Conservation (phyloP, 108 stramenopile genomes). For the Skeletonema menzelii region DNA sequence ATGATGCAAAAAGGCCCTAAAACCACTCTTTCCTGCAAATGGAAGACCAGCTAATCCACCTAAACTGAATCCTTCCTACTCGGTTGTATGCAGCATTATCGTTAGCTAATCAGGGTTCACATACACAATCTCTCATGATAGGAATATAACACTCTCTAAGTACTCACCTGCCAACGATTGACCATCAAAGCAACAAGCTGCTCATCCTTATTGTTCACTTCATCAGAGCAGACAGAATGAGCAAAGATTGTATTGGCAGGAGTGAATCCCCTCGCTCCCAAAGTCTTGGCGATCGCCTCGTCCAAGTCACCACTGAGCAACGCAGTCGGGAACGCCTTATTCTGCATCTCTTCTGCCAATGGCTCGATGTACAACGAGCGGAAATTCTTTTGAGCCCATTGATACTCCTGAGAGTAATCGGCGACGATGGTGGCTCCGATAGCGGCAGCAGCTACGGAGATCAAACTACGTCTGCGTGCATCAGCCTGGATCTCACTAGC, state of each 20-base stretch:
- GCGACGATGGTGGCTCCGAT: slow-evolving; percentile 8
- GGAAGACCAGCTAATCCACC: slow-evolving; percentile 22
- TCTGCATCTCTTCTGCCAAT: slow-evolving; percentile 3
- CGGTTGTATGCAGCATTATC: too few species aligned
- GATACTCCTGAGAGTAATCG: slow-evolving; percentile 10
- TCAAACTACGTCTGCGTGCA: neutral
- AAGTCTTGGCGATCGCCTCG: slow-evolving; percentile 12
- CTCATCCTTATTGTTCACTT: slow-evolving; percentile 7
- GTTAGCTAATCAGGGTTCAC: too few species aligned
- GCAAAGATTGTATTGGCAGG: slow-evolving; percentile 5
- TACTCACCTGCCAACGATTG: slow-evolving; percentile 13
- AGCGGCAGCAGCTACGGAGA: slow-evolving; percentile 8
- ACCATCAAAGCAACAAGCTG: neutral
- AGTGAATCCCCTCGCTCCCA: slow-evolving; percentile 3
- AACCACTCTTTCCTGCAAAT: slow-evolving; percentile 29
- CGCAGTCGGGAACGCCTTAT: slow-evolving; percentile 12
- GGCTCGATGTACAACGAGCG: slow-evolving; percentile 9
- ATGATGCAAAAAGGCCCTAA: slow-evolving; percentile 21
- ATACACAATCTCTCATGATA: too few species aligned
- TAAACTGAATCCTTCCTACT: slow-evolving; percentile 9
- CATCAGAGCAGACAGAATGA: slow-evolving; percentile 8
- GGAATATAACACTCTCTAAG: too few species aligned
- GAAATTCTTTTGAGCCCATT: slow-evolving; percentile 17
- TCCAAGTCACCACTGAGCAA: slow-evolving; percentile 9
- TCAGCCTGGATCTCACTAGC: slow-evolving; percentile 5